A percentile compares a stretch with the other conserved stretches of the same genome.
phyloP scores from a whole-genome alignment of 2,329 filamentous ascomycete species.

The Corinectria fuckeliana region DNA sequence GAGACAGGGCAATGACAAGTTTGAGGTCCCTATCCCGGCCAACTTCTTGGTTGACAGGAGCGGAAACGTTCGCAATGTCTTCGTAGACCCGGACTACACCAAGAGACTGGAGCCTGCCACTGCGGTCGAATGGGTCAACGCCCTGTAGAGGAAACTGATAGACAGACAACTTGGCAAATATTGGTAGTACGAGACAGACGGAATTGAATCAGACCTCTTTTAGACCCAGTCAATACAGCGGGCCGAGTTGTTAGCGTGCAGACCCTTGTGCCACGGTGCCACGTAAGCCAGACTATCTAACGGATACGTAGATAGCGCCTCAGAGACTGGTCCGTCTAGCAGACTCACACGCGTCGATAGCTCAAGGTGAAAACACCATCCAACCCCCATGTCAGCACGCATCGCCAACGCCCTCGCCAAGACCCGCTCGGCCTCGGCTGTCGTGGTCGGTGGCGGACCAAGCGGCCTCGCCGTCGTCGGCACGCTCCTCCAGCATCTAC shows the following conservation, averaged over 20 bases:
- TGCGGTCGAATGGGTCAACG: slow-evolving; percentile 41
- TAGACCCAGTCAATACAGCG: too few relatives aligned
- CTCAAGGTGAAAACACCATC: background rate
- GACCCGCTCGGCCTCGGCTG: slow-evolving; percentile 43
- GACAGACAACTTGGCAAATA: too few relatives aligned
- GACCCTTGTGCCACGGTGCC: too few relatives aligned
- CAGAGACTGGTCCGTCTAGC: too few relatives aligned
- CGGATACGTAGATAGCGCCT: too few relatives aligned
- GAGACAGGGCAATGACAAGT: slow-evolving; percentile 47
- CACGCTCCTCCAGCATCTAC: slow-evolving; percentile 62
- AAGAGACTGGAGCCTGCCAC: slow-evolving; percentile 45
- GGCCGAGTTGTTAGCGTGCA: too few relatives aligned
- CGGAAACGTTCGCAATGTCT: slow-evolving; percentile 45
- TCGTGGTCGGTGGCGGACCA: slow-evolving; percentile 30
- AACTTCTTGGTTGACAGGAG: slow-evolving; percentile 46
- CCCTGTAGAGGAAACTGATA: background rate
- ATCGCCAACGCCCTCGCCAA: background rate
- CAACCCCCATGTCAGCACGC: background rate
- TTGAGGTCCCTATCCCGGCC: slow-evolving; percentile 48
- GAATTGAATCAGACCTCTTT: too few relatives aligned
- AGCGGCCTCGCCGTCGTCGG: slow-evolving; percentile 64
- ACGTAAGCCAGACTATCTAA: too few relatives aligned
- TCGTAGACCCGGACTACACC: slow-evolving; percentile 46
- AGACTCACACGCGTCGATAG: too few relatives aligned
- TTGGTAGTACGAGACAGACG: too few relatives aligned